A percentile compares a stretch with the other conserved stretches of the same genome.
These are phyloP conservation scores for Penicillium subrubescens DNA, from an alignment of 495 filamentous ascomycete genomes.

Conservation along the genomic window DNA sequence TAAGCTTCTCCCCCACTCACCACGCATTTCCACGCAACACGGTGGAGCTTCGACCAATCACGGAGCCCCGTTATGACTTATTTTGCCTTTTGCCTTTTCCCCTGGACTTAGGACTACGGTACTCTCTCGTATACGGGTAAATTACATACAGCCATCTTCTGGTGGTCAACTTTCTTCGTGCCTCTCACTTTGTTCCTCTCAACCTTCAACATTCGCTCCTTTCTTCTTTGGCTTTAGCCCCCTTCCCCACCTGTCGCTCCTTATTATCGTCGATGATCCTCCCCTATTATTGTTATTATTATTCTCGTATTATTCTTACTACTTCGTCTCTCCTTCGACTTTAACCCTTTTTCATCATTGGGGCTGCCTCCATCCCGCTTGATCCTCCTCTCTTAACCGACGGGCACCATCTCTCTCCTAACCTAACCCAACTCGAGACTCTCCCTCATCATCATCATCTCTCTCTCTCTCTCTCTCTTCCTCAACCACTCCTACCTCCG, in stretches of 20 bases:
- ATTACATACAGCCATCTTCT: too few relatives aligned
- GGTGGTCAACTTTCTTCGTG: not conserved
- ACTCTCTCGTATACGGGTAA: too few relatives aligned
- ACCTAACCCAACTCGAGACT: not conserved
- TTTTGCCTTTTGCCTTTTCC: not conserved
- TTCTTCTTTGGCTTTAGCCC: slow-evolving; percentile 11
- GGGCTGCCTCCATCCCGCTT: not conserved
- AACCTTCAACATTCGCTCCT: slow-evolving; percentile 8
- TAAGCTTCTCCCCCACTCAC: not conserved
- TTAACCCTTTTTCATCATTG: not conserved
- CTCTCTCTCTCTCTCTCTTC: not conserved
- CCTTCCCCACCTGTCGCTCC: slow-evolving; percentile 30
- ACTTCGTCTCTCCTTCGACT: not conserved
- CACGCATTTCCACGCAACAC: not conserved
- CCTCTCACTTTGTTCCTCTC: not conserved
- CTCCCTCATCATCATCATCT: not conserved
- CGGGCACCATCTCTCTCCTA: not conserved
- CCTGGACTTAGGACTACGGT: not conserved
- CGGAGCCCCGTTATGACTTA: not conserved
- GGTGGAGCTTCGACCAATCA: not conserved
- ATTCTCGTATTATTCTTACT: not conserved
- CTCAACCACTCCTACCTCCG: not conserved
- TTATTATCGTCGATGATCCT: slow-evolving; percentile 24
- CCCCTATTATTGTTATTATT: slow-evolving; percentile 11
- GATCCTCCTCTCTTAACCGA: slow-evolving; percentile 2